Evolutionary conservation across 2,329 filamentous ascomycete genomes (phyloP).

Genomic region (Colletotrichum sp.): DNA sequence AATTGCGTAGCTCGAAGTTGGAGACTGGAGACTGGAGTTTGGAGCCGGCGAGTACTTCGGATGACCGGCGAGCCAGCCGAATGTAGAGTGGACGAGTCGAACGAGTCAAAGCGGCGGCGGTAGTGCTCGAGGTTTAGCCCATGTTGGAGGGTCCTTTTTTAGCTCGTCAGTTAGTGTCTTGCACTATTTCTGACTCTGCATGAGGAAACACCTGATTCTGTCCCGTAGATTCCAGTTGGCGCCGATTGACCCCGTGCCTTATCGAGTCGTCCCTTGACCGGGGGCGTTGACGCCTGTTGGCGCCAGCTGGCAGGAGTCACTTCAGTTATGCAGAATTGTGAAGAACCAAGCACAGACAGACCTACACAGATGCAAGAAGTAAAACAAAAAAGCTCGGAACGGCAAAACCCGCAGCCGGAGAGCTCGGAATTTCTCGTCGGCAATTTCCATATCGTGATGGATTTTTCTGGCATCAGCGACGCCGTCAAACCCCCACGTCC

Average conservation of each 20-base stretch:
- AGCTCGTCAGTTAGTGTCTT: neutral
- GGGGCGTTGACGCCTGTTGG: neutral
- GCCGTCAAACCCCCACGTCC: neutral
- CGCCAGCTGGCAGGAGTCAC: neutral
- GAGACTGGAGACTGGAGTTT: neutral
- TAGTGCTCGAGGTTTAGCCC: neutral
- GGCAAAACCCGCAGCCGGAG: neutral
- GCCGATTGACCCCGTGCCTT: too few species aligned
- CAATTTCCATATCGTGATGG: constrained; percentile 8
- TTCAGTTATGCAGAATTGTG: neutral
- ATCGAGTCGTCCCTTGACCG: neutral
- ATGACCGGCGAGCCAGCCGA: neutral
- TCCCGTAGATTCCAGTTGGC: too few species aligned
- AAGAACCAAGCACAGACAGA: neutral
- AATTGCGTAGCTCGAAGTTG: neutral
- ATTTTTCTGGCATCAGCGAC: constrained; percentile 9
- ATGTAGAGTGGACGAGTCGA: neutral
- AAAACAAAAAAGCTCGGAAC: neutral
- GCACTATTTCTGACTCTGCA: neutral
- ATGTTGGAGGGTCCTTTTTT: neutral
- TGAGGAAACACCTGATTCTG: neutral
- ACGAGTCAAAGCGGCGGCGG: constrained; percentile 5
- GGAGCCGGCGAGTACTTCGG: neutral
- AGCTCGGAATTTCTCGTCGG: constrained; percentile 20
- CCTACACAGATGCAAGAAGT: neutral